These are phyloP conservation scores for Monilinia aucupariae DNA, from an alignment of 2,329 filamentous ascomycete species.

Conservation along the genomic window DNA sequence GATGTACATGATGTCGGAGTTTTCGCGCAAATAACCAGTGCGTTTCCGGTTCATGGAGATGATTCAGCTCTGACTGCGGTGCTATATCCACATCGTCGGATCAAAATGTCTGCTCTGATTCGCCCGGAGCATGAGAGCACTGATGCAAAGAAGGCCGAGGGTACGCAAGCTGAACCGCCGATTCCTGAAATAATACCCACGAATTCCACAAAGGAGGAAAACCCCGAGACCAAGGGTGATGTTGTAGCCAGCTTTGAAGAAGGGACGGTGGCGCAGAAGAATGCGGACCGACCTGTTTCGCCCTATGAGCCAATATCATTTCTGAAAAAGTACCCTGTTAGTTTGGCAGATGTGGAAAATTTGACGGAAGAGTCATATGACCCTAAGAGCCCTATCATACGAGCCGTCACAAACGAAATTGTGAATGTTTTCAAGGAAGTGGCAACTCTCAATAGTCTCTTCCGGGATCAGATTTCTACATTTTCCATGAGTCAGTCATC, in stretches of 20 bases:
- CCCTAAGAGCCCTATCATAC: slow-evolving; percentile 80
- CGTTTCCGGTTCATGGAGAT: slow-evolving; percentile 84
- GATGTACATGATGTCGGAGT: slow-evolving; percentile 96
- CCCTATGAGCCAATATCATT: slow-evolving; percentile 86
- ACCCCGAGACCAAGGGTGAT: slow-evolving; percentile 74
- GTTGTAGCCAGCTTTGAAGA: slow-evolving; percentile 98
- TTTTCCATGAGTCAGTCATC: slow-evolving; percentile 94
- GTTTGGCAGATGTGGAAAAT: slow-evolving; percentile 92
- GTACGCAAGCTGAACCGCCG: slow-evolving; percentile 40
- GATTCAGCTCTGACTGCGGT: slow-evolving; percentile 85
- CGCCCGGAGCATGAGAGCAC: slow-evolving; percentile 48
- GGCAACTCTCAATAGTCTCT: slow-evolving; percentile 85
- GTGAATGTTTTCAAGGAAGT: slow-evolving; percentile 99
- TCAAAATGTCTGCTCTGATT: slow-evolving; percentile 79
- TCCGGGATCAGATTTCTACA: slow-evolving; percentile 94
- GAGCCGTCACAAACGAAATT: slow-evolving; percentile 92
- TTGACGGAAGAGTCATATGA: slow-evolving; percentile 83
- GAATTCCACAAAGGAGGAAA: slow-evolving; percentile 49
- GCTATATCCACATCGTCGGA: slow-evolving; percentile 90
- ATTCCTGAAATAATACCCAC: slow-evolving; percentile 55
- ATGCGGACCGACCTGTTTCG: slow-evolving; percentile 41
- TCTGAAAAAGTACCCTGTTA: slow-evolving; percentile 84
- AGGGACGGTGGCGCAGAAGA: slow-evolving; percentile 55
- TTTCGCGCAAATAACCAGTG: slow-evolving; percentile 95
- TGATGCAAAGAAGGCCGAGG: slow-evolving; percentile 48